phyloP scores from a whole-genome alignment of 1,139 yeast genomes.

The Geotrichum macrosporum region DNA sequence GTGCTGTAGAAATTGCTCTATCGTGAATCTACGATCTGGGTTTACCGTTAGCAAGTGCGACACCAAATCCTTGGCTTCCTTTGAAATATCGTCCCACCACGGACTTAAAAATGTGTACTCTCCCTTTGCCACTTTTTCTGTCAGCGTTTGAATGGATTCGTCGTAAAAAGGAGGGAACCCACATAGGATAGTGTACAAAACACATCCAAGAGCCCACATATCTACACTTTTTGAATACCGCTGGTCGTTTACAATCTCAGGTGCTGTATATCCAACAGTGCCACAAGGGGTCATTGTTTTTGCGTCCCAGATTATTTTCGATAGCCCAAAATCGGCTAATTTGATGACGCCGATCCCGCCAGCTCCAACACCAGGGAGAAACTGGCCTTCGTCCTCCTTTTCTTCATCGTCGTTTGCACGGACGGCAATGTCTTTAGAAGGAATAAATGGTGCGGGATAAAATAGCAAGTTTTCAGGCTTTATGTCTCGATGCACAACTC shows the following conservation, averaged over 20 bases:
- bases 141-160: conserved; percentile 72
- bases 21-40: conserved; percentile 70
- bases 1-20: conserved; percentile 71
- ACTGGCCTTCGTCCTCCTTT: conserved; percentile 84
- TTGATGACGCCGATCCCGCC: conserved; percentile 86
- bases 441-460: conserved; percentile 63
- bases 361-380: conserved; percentile 72
- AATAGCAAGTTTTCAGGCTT: conserved; percentile 91
- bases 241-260: conserved; percentile 86
- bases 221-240: conserved; percentile 86
- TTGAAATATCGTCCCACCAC: conserved; percentile 95
- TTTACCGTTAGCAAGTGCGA: conserved; percentile 73
- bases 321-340: conserved; percentile 88
- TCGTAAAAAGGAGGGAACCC: conserved; percentile 97
- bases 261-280: conserved; percentile 89
- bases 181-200: conserved; percentile 79
- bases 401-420: conserved; percentile 61
- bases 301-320: conserved; percentile 69
- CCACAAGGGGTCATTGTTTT: conserved; percentile 85
- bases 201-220: conserved; percentile 96
- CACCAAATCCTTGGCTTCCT: conserved; percentile 77
- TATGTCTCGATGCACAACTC: conserved; percentile 91
- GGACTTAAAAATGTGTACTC: conserved; percentile 79
- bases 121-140: conserved; percentile 78
- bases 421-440: conserved; percentile 47